These are phyloP conservation scores for Exsudoporus frostii DNA, from an alignment of 768 basidiomycete species.

Conservation along the genomic window DNA sequence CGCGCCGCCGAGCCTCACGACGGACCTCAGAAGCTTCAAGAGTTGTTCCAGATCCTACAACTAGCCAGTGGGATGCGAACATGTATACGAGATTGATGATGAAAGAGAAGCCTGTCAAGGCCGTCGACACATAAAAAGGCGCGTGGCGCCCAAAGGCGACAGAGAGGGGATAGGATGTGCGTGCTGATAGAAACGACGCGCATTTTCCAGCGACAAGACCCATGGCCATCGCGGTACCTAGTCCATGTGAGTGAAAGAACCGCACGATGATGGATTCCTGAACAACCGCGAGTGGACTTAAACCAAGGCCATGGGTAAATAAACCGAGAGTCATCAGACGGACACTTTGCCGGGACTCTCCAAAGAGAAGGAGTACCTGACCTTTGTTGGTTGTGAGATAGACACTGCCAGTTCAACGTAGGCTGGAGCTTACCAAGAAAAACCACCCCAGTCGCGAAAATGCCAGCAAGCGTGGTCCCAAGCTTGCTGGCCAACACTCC, in stretches of 20 bases:
- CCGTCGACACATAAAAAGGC: conserved; percentile 69
- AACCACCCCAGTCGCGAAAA: conserved; percentile 73
- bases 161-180: conserved; percentile 74
- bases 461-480: conserved; percentile 68
- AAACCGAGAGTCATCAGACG: conserved; percentile 71
- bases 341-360: conserved; percentile 59
- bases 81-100: conserved; percentile 68
- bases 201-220: conserved; percentile 81
- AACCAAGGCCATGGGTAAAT: conserved; percentile 76
- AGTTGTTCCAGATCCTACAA: conserved; percentile 56
- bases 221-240: conserved; percentile 77
- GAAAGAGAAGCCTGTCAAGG: conserved; percentile 64
- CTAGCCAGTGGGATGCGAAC: conserved; percentile 58
- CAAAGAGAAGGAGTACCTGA: conserved; percentile 62
- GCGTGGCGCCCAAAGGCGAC: conserved; percentile 64
- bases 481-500: conserved; percentile 68
- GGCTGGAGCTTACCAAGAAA: conserved; percentile 46
- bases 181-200: conserved; percentile 71
- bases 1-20: conserved; percentile 49
- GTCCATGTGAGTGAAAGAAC: conserved; percentile 72
- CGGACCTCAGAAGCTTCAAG: conserved; percentile 62
- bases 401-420: background rate
- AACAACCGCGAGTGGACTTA: conserved; percentile 77
- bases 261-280: conserved; percentile 85
- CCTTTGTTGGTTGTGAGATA: conserved; percentile 37